Conservation (phyloP, 2,329 filamentous ascomycete species). For the Talaromyces sp. region DNA sequence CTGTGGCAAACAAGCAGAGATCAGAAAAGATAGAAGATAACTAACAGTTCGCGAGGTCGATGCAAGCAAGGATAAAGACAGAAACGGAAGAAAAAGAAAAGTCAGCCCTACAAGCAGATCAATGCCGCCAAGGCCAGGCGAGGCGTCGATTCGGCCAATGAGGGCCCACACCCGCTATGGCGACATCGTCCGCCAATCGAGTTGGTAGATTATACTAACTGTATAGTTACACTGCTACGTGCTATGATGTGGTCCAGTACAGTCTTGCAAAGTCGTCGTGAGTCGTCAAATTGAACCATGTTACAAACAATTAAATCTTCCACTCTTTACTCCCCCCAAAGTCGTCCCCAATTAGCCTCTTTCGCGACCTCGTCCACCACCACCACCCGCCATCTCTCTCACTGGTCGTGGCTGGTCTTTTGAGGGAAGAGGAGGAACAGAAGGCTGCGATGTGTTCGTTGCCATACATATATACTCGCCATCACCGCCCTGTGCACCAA, state of each 20-base stretch:
- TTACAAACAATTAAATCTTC: not conserved
- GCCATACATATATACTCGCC: slow-evolving; percentile 31
- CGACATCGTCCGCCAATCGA: slow-evolving; percentile 11
- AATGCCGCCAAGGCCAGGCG: not conserved
- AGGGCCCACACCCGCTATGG: slow-evolving; percentile 5
- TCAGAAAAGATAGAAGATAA: too few relatives aligned
- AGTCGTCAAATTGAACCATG: not conserved
- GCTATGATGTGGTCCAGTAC: not conserved
- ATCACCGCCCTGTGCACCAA: slow-evolving; percentile 44
- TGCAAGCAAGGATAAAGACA: not conserved
- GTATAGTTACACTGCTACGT: not conserved
- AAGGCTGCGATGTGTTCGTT: not conserved
- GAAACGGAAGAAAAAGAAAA: not conserved
- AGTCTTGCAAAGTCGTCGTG: not conserved
- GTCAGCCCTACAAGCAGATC: not conserved
- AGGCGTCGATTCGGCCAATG: not conserved
- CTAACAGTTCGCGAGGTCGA: too few relatives aligned
- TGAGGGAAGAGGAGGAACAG: not conserved
- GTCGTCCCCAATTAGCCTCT: not conserved
- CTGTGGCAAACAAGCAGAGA: not conserved
- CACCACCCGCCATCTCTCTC: not conserved
- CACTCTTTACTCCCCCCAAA: not conserved
- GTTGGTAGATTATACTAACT: not conserved
- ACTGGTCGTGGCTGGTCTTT: not conserved
- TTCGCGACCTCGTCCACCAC: not conserved